Evolutionary conservation across 2,329 filamentous ascomycete genomes (phyloP).

Genomic region (Alternaria sp.): DNA sequence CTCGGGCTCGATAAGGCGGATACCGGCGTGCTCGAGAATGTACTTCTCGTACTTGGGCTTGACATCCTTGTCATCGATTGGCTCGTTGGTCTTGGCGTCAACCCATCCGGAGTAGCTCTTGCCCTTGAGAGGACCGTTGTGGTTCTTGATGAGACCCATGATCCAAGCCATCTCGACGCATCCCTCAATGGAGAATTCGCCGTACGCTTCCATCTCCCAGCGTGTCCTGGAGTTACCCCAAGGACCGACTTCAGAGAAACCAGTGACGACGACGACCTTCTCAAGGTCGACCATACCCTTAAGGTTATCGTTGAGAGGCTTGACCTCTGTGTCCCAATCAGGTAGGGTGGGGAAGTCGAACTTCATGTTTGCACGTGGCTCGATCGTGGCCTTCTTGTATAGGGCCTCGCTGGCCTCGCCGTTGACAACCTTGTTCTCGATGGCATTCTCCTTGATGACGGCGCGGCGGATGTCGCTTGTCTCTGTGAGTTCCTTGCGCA

Average conservation of each 20-base stretch:
- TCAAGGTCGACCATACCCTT: constrained; percentile 99
- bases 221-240: constrained; percentile 98
- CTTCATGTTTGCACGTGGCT: constrained; percentile 96
- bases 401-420: constrained; percentile 89
- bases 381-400: constrained; percentile 92
- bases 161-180: constrained; percentile 99
- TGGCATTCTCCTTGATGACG: constrained; percentile 91
- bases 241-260: constrained; percentile 93
- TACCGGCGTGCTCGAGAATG: constrained; percentile 95
- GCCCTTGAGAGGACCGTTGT: constrained; percentile 95
- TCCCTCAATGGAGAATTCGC: constrained; percentile 95
- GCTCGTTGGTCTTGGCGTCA: constrained; percentile 90
- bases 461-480: constrained; percentile 92
- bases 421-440: constrained; percentile 97
- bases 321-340: constrained; percentile 89
- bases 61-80: constrained; percentile 96
- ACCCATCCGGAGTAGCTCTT: constrained; percentile 97
- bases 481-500: constrained; percentile 93
- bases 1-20: constrained; percentile 96
- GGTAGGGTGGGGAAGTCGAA: constrained; percentile 92
- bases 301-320: constrained; percentile 84
- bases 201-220: constrained; percentile 99
- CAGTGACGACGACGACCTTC: constrained; percentile 96
- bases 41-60: constrained; percentile 97
- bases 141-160: constrained; percentile 99